A percentile compares a stretch with the other conserved stretches of the same genome.
Evolutionary conservation across 176 grass and related monocot species (phyloP).

Genomic region (Oropetium thomaeum): DNA sequence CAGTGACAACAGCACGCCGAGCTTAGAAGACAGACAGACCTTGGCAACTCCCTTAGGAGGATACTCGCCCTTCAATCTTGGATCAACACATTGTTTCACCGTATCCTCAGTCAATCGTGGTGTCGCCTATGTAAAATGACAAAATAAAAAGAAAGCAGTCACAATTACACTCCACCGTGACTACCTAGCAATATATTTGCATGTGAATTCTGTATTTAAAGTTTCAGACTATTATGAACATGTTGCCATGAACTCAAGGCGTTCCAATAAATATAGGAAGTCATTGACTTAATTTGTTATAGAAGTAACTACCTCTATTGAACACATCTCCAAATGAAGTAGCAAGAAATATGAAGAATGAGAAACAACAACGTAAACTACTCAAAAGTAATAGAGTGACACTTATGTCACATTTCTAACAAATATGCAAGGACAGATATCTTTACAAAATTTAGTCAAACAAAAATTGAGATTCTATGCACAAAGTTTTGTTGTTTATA

Average conservation of each 20-base stretch:
- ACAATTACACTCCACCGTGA: background rate
- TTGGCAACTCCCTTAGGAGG: conserved; percentile 76
- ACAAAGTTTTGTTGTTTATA: background rate
- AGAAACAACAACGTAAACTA: background rate
- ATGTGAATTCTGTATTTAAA: background rate
- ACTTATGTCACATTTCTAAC: background rate
- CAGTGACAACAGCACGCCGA: background rate
- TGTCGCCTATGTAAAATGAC: conserved; percentile 49
- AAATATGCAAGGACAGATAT: background rate
- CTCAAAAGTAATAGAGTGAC: background rate
- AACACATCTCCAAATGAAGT: background rate
- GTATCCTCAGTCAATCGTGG: conserved; percentile 78
- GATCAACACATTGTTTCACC: conserved; percentile 85
- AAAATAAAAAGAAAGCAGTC: background rate
- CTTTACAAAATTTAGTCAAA: background rate
- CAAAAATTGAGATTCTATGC: background rate
- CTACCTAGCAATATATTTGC: background rate
- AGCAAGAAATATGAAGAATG: conserved; percentile 8
- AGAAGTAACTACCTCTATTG: background rate
- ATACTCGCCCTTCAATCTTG: conserved; percentile 76
- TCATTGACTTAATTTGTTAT: background rate
- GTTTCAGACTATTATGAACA: background rate
- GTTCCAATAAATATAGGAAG: background rate
- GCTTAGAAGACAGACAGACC: conserved; percentile 39
- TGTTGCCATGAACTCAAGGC: background rate